Evolutionary conservation across 768 basidiomycete genomes (phyloP).

Genomic region (Naganishia antarctica): DNA sequence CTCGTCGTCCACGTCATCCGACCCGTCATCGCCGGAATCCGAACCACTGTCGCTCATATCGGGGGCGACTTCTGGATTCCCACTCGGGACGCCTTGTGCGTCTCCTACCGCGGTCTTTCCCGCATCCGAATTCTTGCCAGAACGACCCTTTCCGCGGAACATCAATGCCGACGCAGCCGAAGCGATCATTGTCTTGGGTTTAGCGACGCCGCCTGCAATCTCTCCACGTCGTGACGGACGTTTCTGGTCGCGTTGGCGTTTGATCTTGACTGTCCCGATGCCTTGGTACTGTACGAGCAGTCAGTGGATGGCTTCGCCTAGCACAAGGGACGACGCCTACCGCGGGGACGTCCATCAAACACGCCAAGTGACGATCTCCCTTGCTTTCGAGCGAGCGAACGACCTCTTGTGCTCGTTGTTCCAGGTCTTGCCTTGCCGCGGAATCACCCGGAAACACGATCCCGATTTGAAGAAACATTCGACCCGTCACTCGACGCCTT

Average conservation of each 20-base stretch:
- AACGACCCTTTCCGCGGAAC: slow-evolving; percentile 29
- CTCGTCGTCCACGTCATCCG: slow-evolving; percentile 45
- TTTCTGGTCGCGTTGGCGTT: slow-evolving; percentile 1
- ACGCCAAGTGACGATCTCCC: slow-evolving; percentile 29
- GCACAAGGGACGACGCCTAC: slow-evolving; percentile 33
- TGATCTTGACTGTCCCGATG: slow-evolving; percentile 47
- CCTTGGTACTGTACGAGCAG: slow-evolving; percentile 40
- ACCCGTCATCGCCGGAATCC: slow-evolving; percentile 67
- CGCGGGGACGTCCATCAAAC: slow-evolving; percentile 43
- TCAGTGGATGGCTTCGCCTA: too few relatives aligned
- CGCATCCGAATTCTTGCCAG: not conserved
- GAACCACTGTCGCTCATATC: slow-evolving; percentile 41
- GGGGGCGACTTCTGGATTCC: too few relatives aligned
- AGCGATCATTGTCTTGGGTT: slow-evolving; percentile 16
- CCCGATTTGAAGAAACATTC: slow-evolving; percentile 61
- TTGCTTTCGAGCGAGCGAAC: not conserved
- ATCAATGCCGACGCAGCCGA: slow-evolving; percentile 20
- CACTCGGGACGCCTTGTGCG: too few relatives aligned
- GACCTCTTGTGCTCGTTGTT: slow-evolving; percentile 35
- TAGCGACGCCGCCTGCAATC: not conserved
- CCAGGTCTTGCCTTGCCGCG: slow-evolving; percentile 50
- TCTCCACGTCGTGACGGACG: not conserved
- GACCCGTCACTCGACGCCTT: slow-evolving; percentile 55
- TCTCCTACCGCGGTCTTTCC: not conserved
- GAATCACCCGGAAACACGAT: slow-evolving; percentile 50